Conservation (phyloP, 106 monocot genomes). For the Triglochin maritima region DNA sequence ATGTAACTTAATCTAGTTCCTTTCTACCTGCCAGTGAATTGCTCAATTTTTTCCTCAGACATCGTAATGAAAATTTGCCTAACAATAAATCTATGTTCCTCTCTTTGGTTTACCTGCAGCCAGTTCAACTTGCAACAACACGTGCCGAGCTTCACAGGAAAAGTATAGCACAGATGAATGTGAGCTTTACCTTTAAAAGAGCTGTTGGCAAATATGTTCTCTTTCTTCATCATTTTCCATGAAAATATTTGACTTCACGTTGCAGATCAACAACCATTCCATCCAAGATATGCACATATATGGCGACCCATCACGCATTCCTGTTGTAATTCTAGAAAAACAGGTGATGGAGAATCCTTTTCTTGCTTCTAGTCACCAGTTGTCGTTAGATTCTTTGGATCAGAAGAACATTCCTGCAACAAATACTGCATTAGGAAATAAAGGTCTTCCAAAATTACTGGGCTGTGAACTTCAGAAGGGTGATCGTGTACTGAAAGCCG, state of each 20-base stretch:
- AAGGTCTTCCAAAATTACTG: constrained; percentile 14
- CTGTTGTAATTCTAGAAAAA: constrained; percentile 78
- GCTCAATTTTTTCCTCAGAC: too few species aligned
- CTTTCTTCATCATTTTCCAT: background rate
- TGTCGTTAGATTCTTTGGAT: constrained; percentile 9
- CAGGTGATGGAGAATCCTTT: constrained; percentile 57
- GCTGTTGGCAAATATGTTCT: background rate
- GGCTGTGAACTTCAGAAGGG: constrained; percentile 26
- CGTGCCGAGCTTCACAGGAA: constrained; percentile 88
- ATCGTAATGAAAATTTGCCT: too few species aligned
- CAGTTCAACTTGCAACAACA: constrained; percentile 44
- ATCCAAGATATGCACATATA: constrained; percentile 96
- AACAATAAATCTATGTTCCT: too few species aligned
- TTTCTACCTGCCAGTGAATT: too few species aligned
- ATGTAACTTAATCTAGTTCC: constrained; percentile 31
- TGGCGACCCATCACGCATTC: constrained; percentile 74
- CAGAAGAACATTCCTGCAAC: too few species aligned
- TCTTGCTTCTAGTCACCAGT: constrained; percentile 35
- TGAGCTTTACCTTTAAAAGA: constrained; percentile 5
- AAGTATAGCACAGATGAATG: constrained; percentile 96
- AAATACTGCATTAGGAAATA: constrained; percentile 10
- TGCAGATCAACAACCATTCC: constrained; percentile 72
- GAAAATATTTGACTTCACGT: background rate
- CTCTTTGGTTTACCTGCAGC: constrained; percentile 36
- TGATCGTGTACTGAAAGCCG: constrained; percentile 44